These are phyloP conservation scores for Nannizziopsis arthrosporioides DNA, from an alignment of 2,329 filamentous ascomycete species.

Conservation along the genomic window DNA sequence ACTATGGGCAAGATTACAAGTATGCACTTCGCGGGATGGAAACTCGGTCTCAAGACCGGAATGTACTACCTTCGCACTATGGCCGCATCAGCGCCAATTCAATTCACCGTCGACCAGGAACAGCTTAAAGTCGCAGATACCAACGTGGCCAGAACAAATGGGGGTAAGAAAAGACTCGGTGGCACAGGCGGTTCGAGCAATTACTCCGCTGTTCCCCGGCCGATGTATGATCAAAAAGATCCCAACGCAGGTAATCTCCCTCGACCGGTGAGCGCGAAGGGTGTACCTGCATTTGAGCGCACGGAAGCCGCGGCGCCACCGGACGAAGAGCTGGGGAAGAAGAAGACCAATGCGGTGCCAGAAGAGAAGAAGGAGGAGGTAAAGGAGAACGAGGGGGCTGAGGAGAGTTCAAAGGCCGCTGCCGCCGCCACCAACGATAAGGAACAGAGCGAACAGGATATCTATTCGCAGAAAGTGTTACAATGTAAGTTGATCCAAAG, in stretches of 20 bases:
- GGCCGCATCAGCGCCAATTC: slow-evolving; percentile 90
- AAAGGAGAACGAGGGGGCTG: slow-evolving; percentile 22
- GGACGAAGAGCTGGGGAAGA: slow-evolving; percentile 53
- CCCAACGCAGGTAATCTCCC: slow-evolving; percentile 41
- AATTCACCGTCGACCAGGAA: slow-evolving; percentile 98
- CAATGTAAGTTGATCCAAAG: slow-evolving; percentile 53
- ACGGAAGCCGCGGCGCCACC: slow-evolving; percentile 46
- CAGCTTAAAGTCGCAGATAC: slow-evolving; percentile 78
- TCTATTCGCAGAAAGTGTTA: slow-evolving; percentile 86
- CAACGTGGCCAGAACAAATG: slow-evolving; percentile 53
- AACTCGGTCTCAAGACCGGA: slow-evolving; percentile 96
- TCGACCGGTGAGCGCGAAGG: slow-evolving; percentile 45
- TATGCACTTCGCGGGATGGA: slow-evolving; percentile 99
- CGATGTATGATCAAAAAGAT: slow-evolving; percentile 43
- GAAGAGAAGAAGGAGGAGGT: slow-evolving; percentile 16
- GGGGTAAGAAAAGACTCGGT: slow-evolving; percentile 51
- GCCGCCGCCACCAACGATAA: slow-evolving; percentile 27
- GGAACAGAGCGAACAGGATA: slow-evolving; percentile 65
- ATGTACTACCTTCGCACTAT: slow-evolving; percentile 99
- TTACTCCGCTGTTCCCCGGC: slow-evolving; percentile 51
- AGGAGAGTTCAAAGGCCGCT: no score
- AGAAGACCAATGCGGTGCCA: slow-evolving; percentile 28
- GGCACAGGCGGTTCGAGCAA: slow-evolving; percentile 46
- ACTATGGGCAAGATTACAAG: slow-evolving; percentile 99
- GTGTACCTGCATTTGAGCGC: slow-evolving; percentile 55